A percentile compares a stretch with the other conserved stretches of the same genome.
Conservation (phyloP, 2,329 filamentous ascomycete genomes). For the Tolypocladium tropicale region DNA sequence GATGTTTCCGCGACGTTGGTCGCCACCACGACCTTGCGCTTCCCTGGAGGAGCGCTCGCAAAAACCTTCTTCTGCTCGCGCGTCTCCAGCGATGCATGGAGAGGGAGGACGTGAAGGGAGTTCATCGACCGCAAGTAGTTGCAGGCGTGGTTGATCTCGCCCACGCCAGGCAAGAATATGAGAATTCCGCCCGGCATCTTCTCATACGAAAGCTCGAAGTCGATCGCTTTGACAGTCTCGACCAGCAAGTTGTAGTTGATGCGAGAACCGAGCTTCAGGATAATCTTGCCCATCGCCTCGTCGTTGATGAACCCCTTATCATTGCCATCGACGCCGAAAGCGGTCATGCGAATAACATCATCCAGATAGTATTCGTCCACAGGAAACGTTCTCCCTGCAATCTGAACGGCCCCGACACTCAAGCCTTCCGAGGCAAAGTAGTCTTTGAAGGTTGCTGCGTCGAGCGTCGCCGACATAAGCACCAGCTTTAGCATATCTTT, state of each 20-base stretch:
- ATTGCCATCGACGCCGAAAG: constrained; percentile 48
- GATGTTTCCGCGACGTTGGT: constrained; percentile 98
- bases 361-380: constrained; percentile 87
- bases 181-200: constrained; percentile 71
- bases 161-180: constrained; percentile 88
- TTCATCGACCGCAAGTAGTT: constrained; percentile 52
- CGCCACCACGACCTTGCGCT: constrained; percentile 84
- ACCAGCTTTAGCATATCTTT: constrained; percentile 80
- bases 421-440: constrained; percentile 67
- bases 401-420: constrained; percentile 72
- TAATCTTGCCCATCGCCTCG: constrained; percentile 55
- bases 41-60: constrained; percentile 60
- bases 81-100: constrained; percentile 87
- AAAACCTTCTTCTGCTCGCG: constrained; percentile 85
- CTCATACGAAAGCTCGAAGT: constrained; percentile 56
- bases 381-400: constrained; percentile 79
- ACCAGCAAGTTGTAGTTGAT: constrained; percentile 88
- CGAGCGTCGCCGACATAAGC: constrained; percentile 92
- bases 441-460: constrained; percentile 71
- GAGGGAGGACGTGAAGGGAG: constrained; percentile 65
- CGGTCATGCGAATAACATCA: constrained; percentile 72
- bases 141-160: constrained; percentile 80
- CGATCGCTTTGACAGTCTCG: constrained; percentile 71
- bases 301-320: constrained; percentile 35
- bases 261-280: constrained; percentile 64